These are phyloP conservation scores for Zostera marina DNA, from an alignment of 116 monocot species.

Conservation along the genomic window DNA sequence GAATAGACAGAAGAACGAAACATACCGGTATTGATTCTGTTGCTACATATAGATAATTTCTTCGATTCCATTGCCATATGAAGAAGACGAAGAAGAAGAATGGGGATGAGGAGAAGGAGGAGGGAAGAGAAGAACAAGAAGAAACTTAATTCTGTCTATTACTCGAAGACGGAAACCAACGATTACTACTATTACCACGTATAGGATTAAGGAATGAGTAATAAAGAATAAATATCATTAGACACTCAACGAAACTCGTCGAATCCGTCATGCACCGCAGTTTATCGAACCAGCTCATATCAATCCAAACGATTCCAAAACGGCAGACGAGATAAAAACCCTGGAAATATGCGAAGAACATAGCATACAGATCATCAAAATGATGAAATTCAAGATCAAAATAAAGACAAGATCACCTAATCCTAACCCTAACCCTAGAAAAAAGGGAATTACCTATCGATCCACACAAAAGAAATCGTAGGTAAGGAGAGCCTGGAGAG, in stretches of 20 bases:
- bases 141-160: not conserved
- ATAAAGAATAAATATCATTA: conserved; percentile 59
- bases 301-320: conserved; percentile 24
- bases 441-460: too few species aligned
- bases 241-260: conserved; percentile 45
- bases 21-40: conserved; percentile 5
- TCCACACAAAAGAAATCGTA: too few species aligned
- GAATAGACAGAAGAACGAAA: not conserved
- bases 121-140: conserved; percentile 3
- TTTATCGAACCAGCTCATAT: conserved; percentile 70
- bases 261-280: conserved; percentile 41
- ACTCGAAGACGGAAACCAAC: conserved; percentile 1
- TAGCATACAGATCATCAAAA: too few species aligned
- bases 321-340: conserved; percentile 8
- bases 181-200: conserved; percentile 7
- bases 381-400: too few species aligned
- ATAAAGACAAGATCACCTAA: too few species aligned
- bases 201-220: conserved; percentile 45
- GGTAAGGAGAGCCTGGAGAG: too few species aligned
- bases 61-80: conserved; percentile 19
- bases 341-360: too few species aligned
- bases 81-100: not conserved
- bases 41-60: conserved; percentile 5
- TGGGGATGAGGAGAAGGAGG: not conserved
- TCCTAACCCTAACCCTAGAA: too few species aligned